These are phyloP conservation scores for Boletus rubescentipes DNA, from an alignment of 768 basidiomycete genomes.

Conservation along the genomic window DNA sequence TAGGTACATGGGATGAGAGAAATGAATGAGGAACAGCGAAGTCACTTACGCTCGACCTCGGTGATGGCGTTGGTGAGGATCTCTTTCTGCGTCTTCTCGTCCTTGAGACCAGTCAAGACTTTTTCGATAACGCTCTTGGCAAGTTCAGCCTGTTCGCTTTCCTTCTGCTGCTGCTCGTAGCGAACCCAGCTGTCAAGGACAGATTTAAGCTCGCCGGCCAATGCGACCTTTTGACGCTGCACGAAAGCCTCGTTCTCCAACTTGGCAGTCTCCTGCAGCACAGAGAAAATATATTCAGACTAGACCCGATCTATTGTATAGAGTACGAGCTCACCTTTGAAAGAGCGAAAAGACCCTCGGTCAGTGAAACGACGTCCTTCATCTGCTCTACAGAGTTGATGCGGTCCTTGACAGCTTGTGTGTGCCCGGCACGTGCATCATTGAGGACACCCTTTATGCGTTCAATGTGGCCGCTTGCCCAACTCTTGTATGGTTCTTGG, in stretches of 20 bases:
- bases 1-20: constrained; percentile 30
- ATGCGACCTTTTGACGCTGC: constrained; percentile 82
- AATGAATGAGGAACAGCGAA: background rate
- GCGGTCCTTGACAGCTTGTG: constrained; percentile 88
- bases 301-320: background rate
- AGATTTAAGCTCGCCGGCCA: constrained; percentile 87
- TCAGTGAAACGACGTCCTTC: constrained; percentile 93
- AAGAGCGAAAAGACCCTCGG: constrained; percentile 84
- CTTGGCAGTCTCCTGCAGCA: constrained; percentile 78
- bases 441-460: constrained; percentile 82
- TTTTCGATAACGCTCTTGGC: constrained; percentile 86
- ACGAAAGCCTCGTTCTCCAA: constrained; percentile 89
- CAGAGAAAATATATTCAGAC: background rate
- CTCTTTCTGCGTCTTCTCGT: constrained; percentile 88
- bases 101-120: constrained; percentile 77
- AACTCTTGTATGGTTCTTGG: constrained; percentile 85
- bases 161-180: constrained; percentile 94
- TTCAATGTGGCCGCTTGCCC: constrained; percentile 87
- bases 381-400: constrained; percentile 90
- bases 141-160: constrained; percentile 92
- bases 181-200: constrained; percentile 99
- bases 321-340: constrained; percentile 65
- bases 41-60: constrained; percentile 90
- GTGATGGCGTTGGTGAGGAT: constrained; percentile 75
- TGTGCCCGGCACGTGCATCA: constrained; percentile 83